Conservation (phyloP, 768 basidiomycete species). For the Phlebiopsis gigantea region DNA sequence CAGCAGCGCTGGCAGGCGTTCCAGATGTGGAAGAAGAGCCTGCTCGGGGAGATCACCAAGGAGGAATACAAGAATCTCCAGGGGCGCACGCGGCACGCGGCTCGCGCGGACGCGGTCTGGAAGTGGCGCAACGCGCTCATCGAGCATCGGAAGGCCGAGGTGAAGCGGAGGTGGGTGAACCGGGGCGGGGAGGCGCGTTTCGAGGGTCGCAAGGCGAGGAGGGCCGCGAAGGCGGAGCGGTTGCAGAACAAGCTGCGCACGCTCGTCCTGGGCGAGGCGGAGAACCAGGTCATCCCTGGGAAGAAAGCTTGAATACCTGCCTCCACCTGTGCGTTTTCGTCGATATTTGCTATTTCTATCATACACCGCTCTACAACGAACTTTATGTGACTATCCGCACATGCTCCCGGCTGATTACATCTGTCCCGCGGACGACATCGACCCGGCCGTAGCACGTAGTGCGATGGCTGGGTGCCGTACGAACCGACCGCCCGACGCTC, state of each 20-base stretch:
- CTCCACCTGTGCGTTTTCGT: no score
- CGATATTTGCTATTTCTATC: neutral
- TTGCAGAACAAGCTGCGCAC: conserved; percentile 23
- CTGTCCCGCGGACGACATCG: no score
- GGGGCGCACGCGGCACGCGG: conserved; percentile 57
- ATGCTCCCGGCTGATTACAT: no score
- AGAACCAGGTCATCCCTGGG: conserved; percentile 27
- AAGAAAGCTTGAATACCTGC: neutral
- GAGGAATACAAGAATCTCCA: conserved; percentile 46
- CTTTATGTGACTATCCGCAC: neutral
- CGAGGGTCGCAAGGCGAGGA: conserved; percentile 19
- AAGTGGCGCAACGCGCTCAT: conserved; percentile 62
- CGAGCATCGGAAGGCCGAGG: conserved; percentile 51
- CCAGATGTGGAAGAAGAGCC: conserved; percentile 38
- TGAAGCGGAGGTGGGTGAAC: conserved; percentile 51
- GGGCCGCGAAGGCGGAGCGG: conserved; percentile 26
- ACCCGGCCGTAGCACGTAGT: no score
- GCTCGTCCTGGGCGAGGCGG: conserved; percentile 24
- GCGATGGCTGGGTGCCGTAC: no score
- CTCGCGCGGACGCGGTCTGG: conserved; percentile 68
- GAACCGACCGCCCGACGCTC: no score
- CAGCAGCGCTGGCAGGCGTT: conserved; percentile 68
- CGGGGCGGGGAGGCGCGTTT: conserved; percentile 26
- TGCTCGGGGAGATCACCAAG: conserved; percentile 47
- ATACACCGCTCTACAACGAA: neutral